Conservation (phyloP, 768 basidiomycete species). For the Lactarius vividus region DNA sequence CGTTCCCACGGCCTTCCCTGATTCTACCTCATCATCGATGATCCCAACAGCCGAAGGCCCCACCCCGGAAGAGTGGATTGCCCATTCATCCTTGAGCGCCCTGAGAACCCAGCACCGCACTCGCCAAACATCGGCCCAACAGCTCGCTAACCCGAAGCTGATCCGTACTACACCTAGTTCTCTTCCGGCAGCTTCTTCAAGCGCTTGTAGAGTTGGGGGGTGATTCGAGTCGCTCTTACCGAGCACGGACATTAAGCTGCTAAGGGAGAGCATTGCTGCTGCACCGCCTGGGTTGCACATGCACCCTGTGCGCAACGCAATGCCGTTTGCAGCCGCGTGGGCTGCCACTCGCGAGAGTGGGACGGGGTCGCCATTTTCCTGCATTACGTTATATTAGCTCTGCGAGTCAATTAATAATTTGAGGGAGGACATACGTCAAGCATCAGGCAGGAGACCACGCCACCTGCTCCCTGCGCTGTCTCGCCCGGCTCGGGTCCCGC, state of each 20-base stretch:
- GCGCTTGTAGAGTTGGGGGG: slow-evolving; percentile 43
- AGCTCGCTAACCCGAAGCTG: slow-evolving; percentile 76
- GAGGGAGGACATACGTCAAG: slow-evolving; percentile 17
- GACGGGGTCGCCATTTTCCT: slow-evolving; percentile 21
- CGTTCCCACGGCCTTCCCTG: slow-evolving; percentile 5
- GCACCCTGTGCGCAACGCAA: slow-evolving; percentile 81
- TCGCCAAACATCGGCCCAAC: slow-evolving; percentile 64
- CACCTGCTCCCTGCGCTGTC: slow-evolving; percentile 21
- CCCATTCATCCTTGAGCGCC: slow-evolving; percentile 18
- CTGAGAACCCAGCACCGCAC: slow-evolving; percentile 34
- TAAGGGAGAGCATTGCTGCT: slow-evolving; percentile 64
- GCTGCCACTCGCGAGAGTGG: slow-evolving; percentile 50
- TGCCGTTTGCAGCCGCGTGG: slow-evolving; percentile 52
- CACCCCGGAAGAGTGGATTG: not conserved
- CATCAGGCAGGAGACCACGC: slow-evolving; percentile 22
- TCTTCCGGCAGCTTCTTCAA: slow-evolving; percentile 57
- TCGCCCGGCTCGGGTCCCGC: slow-evolving; percentile 16
- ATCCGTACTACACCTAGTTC: slow-evolving; percentile 75
- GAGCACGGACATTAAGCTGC: slow-evolving; percentile 60
- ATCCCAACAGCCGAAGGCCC: not conserved
- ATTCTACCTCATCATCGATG: not conserved
- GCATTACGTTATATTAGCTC: not conserved
- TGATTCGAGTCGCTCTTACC: slow-evolving; percentile 50
- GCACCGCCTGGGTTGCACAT: slow-evolving; percentile 89
- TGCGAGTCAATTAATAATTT: too few relatives aligned